Base-by-base conservation (phyloP, 1,284 basidiomycete genomes). In the Fomitopsis schrenkii region DNA sequence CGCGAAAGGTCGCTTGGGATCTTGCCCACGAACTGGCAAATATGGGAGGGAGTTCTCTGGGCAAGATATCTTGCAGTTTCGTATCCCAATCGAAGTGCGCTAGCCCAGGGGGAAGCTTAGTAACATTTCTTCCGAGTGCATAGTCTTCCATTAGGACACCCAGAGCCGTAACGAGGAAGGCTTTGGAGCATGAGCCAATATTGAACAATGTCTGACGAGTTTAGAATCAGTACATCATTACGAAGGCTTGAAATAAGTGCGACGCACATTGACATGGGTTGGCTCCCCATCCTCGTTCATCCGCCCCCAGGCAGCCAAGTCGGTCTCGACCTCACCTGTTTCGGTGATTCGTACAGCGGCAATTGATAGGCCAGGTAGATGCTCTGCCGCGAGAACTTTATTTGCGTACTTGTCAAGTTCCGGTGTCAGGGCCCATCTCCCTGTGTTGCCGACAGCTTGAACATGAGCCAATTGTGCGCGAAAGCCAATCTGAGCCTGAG, bases 111-210 rank as follows among this genome's bases (percentile, higher is more conserved):
- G 68, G 66, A 6, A 67, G 66, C 5, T 66, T 56, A 0, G 66
- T 67, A 1, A 57, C 48, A 41, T 69, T 69, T 15, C 64, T 54
- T 14, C 64, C 68, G 0, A 57, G 57, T 1, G 64, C 64, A 28
- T 60, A 69, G 60, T 69, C 68, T 6, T 69, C 64, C 44, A 69
- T 67, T 9, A 69, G 57, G 15, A 80, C 67, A 0, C 77, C 79
- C 1, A 80, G 44, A 0, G 77, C 67, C 1, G 75, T 63, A 0
- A 72, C 69, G 0, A 77, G 72, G 66, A 82, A 81, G 0, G 79
- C 72, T 62, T 81, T 83, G 1, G 79, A 78, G 64, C 77, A 79
- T 17, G 79, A 80, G 0, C 72, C 80, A 45, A 83, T 74, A 2
- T 65, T 67, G 63, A 80, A 79, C 30, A 77, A 64, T 0, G 77